A percentile compares a stretch with the other conserved stretches of the same genome.
These are phyloP conservation scores for bread wheat (Triticum aestivum) DNA, from an alignment of 176 grass and related monocot species.

Conservation along the genomic window IWGSC_CS_RefSeq_v2.1 NC_057797.1:715813810-715814309, in stretches of 20 bases:
- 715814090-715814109: slow-evolving; percentile 36
- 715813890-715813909: too few species aligned
- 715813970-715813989: too few species aligned
- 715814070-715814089: neutral
- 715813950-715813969: too few species aligned
- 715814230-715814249: neutral
- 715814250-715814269: neutral
- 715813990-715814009: too few species aligned
- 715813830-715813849: too few species aligned
- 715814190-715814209: slow-evolving; percentile 12
- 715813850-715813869: too few species aligned
- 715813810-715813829: too few species aligned
- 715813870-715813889: too few species aligned
- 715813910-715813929: too few species aligned
- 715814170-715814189: neutral
- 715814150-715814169: slow-evolving; percentile 37
- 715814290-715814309: neutral
- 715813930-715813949: too few species aligned
- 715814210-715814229: slow-evolving; percentile 19
- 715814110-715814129: neutral
- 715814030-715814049: too few species aligned
- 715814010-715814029: too few species aligned
- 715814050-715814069: neutral
- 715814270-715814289: neutral
- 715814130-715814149: neutral